Conservation (phyloP, 768 basidiomycete species). For the Collybia nuda region DNA sequence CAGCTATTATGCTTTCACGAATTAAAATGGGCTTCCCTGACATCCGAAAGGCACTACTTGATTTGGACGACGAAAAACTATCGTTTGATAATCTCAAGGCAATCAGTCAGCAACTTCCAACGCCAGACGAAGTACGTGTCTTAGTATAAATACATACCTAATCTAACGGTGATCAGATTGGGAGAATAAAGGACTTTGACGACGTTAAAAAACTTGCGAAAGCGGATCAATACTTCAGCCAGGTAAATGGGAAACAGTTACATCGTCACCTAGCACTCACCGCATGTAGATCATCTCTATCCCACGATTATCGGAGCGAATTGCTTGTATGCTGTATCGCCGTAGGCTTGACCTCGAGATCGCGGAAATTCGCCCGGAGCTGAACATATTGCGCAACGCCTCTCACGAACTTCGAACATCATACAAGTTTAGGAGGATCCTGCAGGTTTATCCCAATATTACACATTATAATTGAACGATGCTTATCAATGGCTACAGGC, state of each 20-base stretch:
- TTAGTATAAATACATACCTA: background rate
- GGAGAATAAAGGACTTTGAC: constrained; percentile 65
- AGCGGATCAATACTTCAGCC: constrained; percentile 80
- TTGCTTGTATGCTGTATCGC: constrained; percentile 84
- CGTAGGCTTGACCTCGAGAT: constrained; percentile 80
- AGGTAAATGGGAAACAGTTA: constrained; percentile 42
- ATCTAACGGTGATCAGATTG: constrained; percentile 38
- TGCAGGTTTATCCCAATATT: constrained; percentile 49
- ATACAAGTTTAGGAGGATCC: constrained; percentile 60
- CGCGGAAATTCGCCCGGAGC: constrained; percentile 80
- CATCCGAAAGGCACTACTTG: constrained; percentile 71
- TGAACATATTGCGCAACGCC: constrained; percentile 71
- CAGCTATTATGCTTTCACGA: constrained; percentile 83
- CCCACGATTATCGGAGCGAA: constrained; percentile 68
- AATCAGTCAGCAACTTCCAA: constrained; percentile 75
- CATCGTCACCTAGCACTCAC: constrained; percentile 2
- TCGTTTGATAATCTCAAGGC: constrained; percentile 76
- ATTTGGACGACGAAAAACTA: constrained; percentile 66
- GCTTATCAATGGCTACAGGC: constrained; percentile 37
- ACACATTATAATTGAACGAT: background rate
- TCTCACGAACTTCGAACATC: constrained; percentile 68
- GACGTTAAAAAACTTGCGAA: constrained; percentile 75
- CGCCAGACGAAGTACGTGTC: constrained; percentile 68
- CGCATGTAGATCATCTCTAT: constrained; percentile 67
- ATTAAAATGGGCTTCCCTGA: constrained; percentile 65